Evolutionary conservation across 2,329 filamentous ascomycete genomes (phyloP), one percentile per base, ranked within the genome.

Genomic region (Tolypocladium amazonense): DNA sequence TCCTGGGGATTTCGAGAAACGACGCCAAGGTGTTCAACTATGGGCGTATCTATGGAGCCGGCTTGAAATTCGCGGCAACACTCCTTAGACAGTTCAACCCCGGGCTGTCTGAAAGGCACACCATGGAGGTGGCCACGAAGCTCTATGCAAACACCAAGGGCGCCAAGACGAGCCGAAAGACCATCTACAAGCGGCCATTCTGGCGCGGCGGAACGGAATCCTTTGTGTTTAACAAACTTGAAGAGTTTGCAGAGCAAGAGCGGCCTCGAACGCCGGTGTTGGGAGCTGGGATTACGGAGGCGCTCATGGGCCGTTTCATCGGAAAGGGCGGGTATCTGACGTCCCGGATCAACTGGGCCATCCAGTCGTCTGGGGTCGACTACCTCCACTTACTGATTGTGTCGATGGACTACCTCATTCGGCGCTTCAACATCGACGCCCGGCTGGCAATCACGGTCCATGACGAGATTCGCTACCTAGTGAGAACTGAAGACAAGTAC

Each of bases 11-110:
- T 62, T 95, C 91, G 2, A 84, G 94, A 62, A 97, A 97, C 68
- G 87, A 97, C 68, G 94, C 94, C 61, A 99, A 99, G 71, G 86
- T 99, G 0, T 99, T 99, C 80, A 99, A 99, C 72, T 99, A 99
- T 67, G 95, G 95, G 9, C 90, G 95, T 47, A 99, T 99, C 56
- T 99, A 99, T 69, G 95, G 94, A n/a, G 95, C 94, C 5, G 95
- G 94, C 0, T 77, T 97, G 57, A 96, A 92, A 66, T 99, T 99
- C 70, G 94, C 94, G 0, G 87, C 89, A 2, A 95, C 90, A 12
- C 79, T 99, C 2, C 82, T 99, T 2, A 85, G 92, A 9, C 94
- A 97, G 69, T 99, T 99, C 77, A 97, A 97, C 67, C 92, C 93
- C 1, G 81, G 76, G 25, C 77, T 99, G 39, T 88, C 88, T 0